Evolutionary conservation across 257 asterid genomes (phyloP).

Genomic region (Penstemon newberryi): DNA sequence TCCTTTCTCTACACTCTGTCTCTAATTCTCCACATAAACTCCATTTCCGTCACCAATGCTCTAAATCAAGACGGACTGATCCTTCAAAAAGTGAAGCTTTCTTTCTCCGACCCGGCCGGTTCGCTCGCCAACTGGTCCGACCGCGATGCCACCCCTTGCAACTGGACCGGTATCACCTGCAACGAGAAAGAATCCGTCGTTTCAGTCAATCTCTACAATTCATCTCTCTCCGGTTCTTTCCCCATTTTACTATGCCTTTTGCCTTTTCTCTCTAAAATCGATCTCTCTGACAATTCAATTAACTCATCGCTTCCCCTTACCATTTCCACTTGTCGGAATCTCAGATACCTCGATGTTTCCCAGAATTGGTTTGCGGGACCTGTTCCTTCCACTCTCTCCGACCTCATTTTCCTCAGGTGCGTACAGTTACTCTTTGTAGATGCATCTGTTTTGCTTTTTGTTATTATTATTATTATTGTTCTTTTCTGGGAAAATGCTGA

Average conservation of each 20-base stretch:
- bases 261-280: slow-evolving; percentile 44
- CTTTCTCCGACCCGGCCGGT: slow-evolving; percentile 52
- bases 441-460: not conserved
- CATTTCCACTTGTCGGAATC: slow-evolving; percentile 56
- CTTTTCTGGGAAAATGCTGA: too few relatives aligned
- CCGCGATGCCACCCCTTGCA: slow-evolving; percentile 65
- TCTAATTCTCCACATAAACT: not conserved
- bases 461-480: not conserved
- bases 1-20: too few relatives aligned
- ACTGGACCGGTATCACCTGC: slow-evolving; percentile 82
- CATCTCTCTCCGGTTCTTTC: slow-evolving; percentile 60
- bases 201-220: slow-evolving; percentile 42
- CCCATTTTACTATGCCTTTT: slow-evolving; percentile 59
- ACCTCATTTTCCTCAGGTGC: slow-evolving; percentile 71
- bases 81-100: slow-evolving; percentile 43
- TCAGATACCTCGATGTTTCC: slow-evolving; percentile 60
- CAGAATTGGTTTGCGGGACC: slow-evolving; percentile 62
- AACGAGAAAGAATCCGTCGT: slow-evolving; percentile 44
- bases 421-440: not conserved
- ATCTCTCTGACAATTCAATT: slow-evolving; percentile 46
- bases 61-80: slow-evolving; percentile 48
- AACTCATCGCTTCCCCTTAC: slow-evolving; percentile 54
- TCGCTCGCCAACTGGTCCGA: slow-evolving; percentile 55
- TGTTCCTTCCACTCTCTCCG: slow-evolving; percentile 57
- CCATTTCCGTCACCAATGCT: slow-evolving; percentile 33